phyloP scores from a whole-genome alignment of 257 asterid species.

The Echium plantagineum region DNA sequence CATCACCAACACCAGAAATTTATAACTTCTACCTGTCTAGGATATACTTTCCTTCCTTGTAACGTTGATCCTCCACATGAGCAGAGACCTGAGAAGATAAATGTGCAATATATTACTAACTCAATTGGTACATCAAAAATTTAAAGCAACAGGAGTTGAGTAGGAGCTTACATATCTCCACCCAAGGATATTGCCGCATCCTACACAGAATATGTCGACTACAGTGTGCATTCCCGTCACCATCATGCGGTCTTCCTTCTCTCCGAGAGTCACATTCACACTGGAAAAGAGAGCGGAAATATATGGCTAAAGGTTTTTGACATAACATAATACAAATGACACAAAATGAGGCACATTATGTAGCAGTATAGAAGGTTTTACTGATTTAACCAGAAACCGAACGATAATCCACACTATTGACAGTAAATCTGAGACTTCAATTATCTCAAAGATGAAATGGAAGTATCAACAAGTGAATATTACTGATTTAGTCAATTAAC shows the following conservation, averaged over 20 bases:
- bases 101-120: not conserved
- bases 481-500: not conserved
- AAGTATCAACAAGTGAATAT: not conserved
- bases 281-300: conserved; percentile 14
- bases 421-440: not conserved
- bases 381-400: not conserved
- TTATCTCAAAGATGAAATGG: not conserved
- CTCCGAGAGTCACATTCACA: conserved; percentile 52
- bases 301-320: not conserved
- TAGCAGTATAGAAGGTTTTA: not conserved
- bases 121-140: not conserved
- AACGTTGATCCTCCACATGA: conserved; percentile 14
- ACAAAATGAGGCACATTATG: not conserved
- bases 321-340: not conserved
- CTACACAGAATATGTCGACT: conserved; percentile 54
- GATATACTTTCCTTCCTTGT: conserved; percentile 23
- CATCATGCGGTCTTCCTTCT: conserved; percentile 61
- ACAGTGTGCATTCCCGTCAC: conserved; percentile 66
- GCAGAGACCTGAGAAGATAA: conserved; percentile 34
- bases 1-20: not conserved
- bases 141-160: not conserved
- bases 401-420: not conserved
- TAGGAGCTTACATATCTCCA: conserved; percentile 64
- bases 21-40: conserved; percentile 13
- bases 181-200: conserved; percentile 63